phyloP scores from a whole-genome alignment of 1,139 yeast species.

The Geotrichum europaeum region DNA sequence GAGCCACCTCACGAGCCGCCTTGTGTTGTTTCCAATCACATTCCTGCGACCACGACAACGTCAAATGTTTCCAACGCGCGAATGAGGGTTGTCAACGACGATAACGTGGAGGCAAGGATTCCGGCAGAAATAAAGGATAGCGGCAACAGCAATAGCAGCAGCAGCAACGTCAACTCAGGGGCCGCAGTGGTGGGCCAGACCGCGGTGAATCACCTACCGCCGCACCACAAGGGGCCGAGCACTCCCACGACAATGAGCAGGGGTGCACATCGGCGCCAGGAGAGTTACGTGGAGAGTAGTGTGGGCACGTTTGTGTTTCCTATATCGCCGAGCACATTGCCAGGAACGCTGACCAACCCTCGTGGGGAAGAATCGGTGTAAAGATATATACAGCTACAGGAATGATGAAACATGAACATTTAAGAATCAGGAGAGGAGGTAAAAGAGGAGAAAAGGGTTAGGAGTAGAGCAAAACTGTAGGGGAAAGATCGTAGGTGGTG shows the following conservation, averaged over 20 bases:
- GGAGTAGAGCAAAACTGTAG: background rate
- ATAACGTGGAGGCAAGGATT: background rate
- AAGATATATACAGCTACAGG: background rate
- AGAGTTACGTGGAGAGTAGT: conserved; percentile 12
- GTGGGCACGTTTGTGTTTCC: conserved; percentile 17
- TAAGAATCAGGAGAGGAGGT: background rate
- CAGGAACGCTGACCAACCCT: conserved; percentile 4
- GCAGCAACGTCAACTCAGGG: background rate
- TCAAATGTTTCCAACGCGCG: background rate
- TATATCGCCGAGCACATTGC: conserved; percentile 6
- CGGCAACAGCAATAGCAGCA: background rate
- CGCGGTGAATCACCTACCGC: background rate
- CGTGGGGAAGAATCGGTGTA: background rate
- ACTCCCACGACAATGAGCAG: background rate
- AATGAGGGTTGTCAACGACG: background rate
- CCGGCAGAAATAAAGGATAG: background rate
- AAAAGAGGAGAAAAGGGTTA: background rate
- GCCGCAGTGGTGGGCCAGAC: background rate
- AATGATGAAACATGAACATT: background rate
- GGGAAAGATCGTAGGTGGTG: background rate
- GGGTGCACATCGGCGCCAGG: background rate
- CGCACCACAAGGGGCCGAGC: background rate
- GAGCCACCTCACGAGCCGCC: background rate
- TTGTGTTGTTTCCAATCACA: background rate
- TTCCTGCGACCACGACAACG: background rate